A percentile compares a stretch with the other conserved stretches of the same genome.
Conservation (phyloP, 2,329 filamentous ascomycete species). For the Ascochyta pisi region DNA sequence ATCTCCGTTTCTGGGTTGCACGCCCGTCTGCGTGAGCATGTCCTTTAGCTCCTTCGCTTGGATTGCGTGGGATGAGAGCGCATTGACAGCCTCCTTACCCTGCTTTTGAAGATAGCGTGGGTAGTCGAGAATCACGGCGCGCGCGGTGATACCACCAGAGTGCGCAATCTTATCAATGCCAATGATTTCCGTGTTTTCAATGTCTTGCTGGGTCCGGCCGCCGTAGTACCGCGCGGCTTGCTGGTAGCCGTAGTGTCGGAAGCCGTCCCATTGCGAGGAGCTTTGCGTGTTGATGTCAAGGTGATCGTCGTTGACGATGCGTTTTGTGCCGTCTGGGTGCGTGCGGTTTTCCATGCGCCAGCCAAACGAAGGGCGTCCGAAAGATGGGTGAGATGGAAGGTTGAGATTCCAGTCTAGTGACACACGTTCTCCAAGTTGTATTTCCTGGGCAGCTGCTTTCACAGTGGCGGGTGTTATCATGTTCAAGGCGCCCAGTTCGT, state of each 20-base stretch:
- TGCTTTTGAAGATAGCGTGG: conserved; percentile 35
- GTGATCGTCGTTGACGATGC: conserved; percentile 48
- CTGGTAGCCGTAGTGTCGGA: conserved; percentile 53
- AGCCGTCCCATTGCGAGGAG: conserved; percentile 50
- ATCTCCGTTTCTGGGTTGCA: conserved; percentile 43
- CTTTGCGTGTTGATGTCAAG: conserved; percentile 50
- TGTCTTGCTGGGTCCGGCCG: conserved; percentile 48
- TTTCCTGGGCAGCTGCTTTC: conserved; percentile 54
- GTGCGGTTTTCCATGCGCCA: conserved; percentile 38
- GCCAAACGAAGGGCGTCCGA: conserved; percentile 41
- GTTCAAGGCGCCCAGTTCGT: conserved; percentile 63
- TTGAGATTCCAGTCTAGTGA: conserved; percentile 53
- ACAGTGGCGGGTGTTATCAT: conserved; percentile 59
- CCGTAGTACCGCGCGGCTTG: conserved; percentile 53
- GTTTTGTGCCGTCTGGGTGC: conserved; percentile 37
- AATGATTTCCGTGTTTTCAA: conserved; percentile 47
- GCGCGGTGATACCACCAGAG: conserved; percentile 39
- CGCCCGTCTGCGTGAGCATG: conserved; percentile 45
- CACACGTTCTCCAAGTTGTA: conserved; percentile 51
- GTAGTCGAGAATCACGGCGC: conserved; percentile 44
- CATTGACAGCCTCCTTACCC: conserved; percentile 28
- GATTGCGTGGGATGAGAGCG: conserved; percentile 34
- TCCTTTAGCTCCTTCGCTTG: conserved; percentile 32
- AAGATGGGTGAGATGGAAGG: conserved; percentile 48
- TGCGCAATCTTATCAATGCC: conserved; percentile 51